These are phyloP conservation scores for Taphrina sp. DNA, from an alignment of 1,139 yeast species.

Conservation along the genomic window DNA sequence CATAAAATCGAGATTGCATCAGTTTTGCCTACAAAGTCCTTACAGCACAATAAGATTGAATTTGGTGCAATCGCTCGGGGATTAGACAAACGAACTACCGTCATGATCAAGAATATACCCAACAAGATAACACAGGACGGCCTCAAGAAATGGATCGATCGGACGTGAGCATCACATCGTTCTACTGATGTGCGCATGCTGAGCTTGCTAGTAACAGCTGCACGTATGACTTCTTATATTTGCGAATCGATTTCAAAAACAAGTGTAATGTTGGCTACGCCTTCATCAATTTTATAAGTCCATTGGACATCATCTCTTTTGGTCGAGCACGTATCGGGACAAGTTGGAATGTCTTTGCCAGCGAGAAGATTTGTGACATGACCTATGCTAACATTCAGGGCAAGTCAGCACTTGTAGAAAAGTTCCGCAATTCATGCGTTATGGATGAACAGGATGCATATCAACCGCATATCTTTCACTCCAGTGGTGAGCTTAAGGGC, in stretches of 20 bases:
- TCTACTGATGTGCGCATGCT: too few relatives aligned
- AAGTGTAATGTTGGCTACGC: slow-evolving; percentile 52
- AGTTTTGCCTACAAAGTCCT: too few relatives aligned
- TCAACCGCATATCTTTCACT: slow-evolving; percentile 49
- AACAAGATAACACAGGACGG: slow-evolving; percentile 48
- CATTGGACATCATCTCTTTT: slow-evolving; percentile 50
- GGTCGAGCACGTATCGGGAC: slow-evolving; percentile 51
- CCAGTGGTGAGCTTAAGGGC: slow-evolving; percentile 48
- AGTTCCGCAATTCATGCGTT: slow-evolving; percentile 53
- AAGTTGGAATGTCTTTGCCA: slow-evolving; percentile 51
- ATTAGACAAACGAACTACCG: slow-evolving; percentile 49
- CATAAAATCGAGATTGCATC: too few relatives aligned
- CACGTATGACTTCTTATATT: slow-evolving; percentile 57
- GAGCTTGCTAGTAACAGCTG: slow-evolving; percentile 43
- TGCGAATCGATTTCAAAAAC: slow-evolving; percentile 54
- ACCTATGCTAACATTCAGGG: slow-evolving; percentile 56
- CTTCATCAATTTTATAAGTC: slow-evolving; percentile 51
- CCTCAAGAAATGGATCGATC: slow-evolving; percentile 51
- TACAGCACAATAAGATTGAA: slow-evolving; percentile 45
- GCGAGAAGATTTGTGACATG: slow-evolving; percentile 53
- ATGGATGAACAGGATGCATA: slow-evolving; percentile 51
- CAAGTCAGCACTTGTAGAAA: slow-evolving; percentile 48
- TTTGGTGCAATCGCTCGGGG: slow-evolving; percentile 47
- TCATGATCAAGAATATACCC: slow-evolving; percentile 56
- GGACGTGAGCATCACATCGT: slow-evolving; percentile 44